Percentiles rank a stretch among this genome's conserved stretches.
These are phyloP conservation scores for Geotrichum australiense DNA, from an alignment of 1,139 yeast species.

Conservation along the genomic window DNA sequence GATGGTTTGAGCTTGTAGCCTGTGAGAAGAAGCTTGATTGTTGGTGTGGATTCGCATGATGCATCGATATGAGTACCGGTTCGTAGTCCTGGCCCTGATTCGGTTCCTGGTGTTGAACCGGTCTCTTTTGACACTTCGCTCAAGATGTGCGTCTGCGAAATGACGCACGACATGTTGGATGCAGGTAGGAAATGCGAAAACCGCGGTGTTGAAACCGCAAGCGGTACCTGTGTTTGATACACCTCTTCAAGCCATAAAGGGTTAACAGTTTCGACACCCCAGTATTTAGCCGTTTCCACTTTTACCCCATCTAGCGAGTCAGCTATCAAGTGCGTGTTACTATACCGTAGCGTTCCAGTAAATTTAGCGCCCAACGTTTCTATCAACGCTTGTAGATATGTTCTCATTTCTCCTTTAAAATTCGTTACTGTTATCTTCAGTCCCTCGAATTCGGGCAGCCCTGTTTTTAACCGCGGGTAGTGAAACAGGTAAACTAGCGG, in stretches of 20 bases:
- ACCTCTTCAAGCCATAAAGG: conserved; percentile 88
- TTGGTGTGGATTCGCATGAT: background rate
- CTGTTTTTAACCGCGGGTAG: conserved; percentile 55
- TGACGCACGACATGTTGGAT: background rate
- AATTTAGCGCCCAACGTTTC: conserved; percentile 68
- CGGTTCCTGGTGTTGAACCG: background rate
- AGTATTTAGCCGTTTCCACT: conserved; percentile 59
- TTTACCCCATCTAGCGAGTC: conserved; percentile 66
- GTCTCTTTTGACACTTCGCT: background rate
- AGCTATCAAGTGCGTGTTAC: conserved; percentile 50
- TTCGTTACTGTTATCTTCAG: conserved; percentile 64
- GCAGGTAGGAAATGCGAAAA: conserved; percentile 42
- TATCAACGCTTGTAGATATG: conserved; percentile 57
- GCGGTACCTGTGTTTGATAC: conserved; percentile 51
- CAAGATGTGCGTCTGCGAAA: conserved; percentile 2
- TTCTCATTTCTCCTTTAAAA: conserved; percentile 77
- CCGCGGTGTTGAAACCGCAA: conserved; percentile 41
- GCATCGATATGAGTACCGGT: background rate
- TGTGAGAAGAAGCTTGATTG: conserved; percentile 1
- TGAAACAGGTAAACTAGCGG: conserved; percentile 59
- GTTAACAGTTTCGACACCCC: conserved; percentile 59
- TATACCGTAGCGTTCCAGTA: conserved; percentile 24
- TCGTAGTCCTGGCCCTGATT: background rate
- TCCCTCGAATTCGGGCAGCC: conserved; percentile 47
- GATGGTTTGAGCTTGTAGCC: background rate